Base-by-base conservation (phyloP, 2,329 filamentous ascomycete species). In the Paraphaeosphaeria minitans region DNA sequence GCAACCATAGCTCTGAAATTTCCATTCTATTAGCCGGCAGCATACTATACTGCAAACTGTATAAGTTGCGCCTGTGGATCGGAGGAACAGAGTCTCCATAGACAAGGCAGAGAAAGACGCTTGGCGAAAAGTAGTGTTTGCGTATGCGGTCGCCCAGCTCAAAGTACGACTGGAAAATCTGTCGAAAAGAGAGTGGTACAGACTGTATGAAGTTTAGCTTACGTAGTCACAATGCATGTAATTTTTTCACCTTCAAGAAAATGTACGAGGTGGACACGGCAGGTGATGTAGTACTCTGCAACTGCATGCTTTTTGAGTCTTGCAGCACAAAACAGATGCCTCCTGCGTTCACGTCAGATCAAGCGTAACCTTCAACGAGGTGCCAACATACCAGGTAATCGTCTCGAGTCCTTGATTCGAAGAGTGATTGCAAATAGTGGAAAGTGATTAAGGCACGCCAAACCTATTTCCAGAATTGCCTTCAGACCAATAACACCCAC, bases 31-130 rank as follows among this genome's bases (percentile, higher is more conserved):
- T 85, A 8, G 91, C 90, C 0, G 96, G 96, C 42, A 99, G 83
- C 92, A 98, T 98, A 79, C 92, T 96, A 78, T 99, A 99, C 79
- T 99, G 95, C 69, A 99, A 82, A 67, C 92, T 96, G 78, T 99
- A 99, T 52, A 99, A 83, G 72, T 95, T 96, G 73, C 93, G 94
- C 53, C 96, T 87, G 74, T 97, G 93, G 50, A 99, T 96, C 0
- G 96, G 94, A 13, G 94, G 95, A 1, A 98, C 93, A 65, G 97
- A 97, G 61, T 90, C 91, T 58, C 95, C 95, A 0, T 92, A 96
- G 24, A 93, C 82, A 1, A 99, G 87, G 69, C 92, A 95, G 41
- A 97, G 83, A 49, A 98, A 85, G 21, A 99, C 96, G 14, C 89
- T 86, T 0, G 92, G 92, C 0, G 93, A 94, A 45, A 98, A 84